These are phyloP conservation scores for Psilocybe cyanescens DNA, from an alignment of 768 basidiomycete species.

Conservation along the genomic window DNA sequence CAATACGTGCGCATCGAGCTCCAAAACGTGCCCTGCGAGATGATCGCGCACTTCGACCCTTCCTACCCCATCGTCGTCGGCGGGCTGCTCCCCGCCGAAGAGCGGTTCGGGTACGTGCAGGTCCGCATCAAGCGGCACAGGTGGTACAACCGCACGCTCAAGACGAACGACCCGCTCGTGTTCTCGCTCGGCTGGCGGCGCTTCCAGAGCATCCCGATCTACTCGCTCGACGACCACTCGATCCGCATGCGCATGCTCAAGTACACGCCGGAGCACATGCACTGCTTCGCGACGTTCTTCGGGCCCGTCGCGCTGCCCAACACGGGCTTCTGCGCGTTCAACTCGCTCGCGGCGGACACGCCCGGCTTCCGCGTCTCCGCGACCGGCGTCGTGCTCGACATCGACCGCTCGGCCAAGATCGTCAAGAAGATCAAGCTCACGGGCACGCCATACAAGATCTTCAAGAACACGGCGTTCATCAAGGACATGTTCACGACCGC, in stretches of 20 bases:
- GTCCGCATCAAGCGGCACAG: conserved; percentile 96
- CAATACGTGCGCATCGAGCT: conserved; percentile 94
- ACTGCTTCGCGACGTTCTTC: conserved; percentile 98
- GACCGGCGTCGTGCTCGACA: conserved; percentile 92
- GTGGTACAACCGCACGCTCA: conserved; percentile 90
- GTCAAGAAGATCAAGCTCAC: conserved; percentile 99
- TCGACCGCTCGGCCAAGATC: conserved; percentile 91
- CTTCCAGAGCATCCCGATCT: conserved; percentile 94
- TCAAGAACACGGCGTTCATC: conserved; percentile 98
- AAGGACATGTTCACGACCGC: conserved; percentile 96
- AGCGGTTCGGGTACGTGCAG: conserved; percentile 91
- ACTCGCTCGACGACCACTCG: conserved; percentile 96
- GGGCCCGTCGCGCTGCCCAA: conserved; percentile 92
- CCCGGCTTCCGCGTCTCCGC: conserved; percentile 89
- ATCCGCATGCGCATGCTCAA: conserved; percentile 99
- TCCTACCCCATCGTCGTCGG: conserved; percentile 90
- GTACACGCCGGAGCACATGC: conserved; percentile 99
- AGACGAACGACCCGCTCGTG: conserved; percentile 96
- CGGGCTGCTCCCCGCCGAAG: conserved; percentile 87
- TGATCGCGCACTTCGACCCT: conserved; percentile 93
- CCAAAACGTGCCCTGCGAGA: conserved; percentile 81
- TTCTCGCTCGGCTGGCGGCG: conserved; percentile 98
- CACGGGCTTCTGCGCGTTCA: conserved; percentile 98
- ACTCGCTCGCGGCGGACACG: conserved; percentile 67
- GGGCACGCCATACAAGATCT: conserved; percentile 95